phyloP scores from a whole-genome alignment of 176 grass and related monocot species.

The Oryza meridionalis region DNA sequence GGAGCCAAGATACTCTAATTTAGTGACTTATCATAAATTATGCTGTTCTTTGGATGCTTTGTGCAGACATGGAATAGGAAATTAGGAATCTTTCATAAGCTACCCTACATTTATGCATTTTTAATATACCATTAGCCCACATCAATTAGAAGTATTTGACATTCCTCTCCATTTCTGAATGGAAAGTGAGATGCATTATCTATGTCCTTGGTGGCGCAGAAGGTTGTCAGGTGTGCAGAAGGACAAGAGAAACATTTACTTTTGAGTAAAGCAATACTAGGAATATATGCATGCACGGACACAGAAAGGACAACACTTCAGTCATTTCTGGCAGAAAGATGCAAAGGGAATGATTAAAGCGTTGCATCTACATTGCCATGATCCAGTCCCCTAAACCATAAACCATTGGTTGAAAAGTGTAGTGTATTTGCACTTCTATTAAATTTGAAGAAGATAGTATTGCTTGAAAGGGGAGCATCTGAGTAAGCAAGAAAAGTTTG shows the following conservation, averaged over 20 bases:
- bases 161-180: slow-evolving; percentile 45
- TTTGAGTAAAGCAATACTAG: slow-evolving; percentile 72
- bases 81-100: slow-evolving; percentile 29
- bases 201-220: slow-evolving; percentile 11
- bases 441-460: neutral
- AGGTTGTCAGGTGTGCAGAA: slow-evolving; percentile 46
- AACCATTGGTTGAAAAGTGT: slow-evolving; percentile 25
- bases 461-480: slow-evolving; percentile 22
- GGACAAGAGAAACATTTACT: slow-evolving; percentile 41
- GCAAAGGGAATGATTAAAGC: slow-evolving; percentile 44
- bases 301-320: slow-evolving; percentile 49
- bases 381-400: slow-evolving; percentile 11
- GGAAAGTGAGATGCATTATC: slow-evolving; percentile 37
- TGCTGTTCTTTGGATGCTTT: slow-evolving; percentile 21
- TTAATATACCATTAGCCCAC: slow-evolving; percentile 26
- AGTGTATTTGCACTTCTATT: slow-evolving; percentile 15
- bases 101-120: slow-evolving; percentile 22
- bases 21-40: slow-evolving; percentile 30
- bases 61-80: slow-evolving; percentile 19
- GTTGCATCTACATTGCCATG: neutral
- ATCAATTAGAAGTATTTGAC: slow-evolving; percentile 52
- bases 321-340: slow-evolving; percentile 52
- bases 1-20: slow-evolving; percentile 31
- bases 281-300: slow-evolving; percentile 71
- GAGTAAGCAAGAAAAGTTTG: neutral